Base-by-base conservation (phyloP, 352 stramenopile species). In the Phytophthora fragariaefolia region DNA sequence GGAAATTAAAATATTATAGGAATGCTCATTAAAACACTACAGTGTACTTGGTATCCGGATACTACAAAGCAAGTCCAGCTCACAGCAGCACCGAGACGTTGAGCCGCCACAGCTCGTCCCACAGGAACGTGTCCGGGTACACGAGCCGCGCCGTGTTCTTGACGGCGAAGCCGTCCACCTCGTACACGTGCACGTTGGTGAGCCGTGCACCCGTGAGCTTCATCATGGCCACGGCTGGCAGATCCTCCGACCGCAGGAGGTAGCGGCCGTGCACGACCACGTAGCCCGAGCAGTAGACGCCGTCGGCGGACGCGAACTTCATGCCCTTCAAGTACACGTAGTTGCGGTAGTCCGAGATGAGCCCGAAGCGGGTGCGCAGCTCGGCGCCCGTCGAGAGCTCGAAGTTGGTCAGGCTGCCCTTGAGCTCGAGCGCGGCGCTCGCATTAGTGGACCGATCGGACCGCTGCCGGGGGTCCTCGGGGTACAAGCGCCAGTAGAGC, bases 131-230 rank as follows among this genome's bases (percentile, higher is more conserved):
- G 4, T 74, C 58, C 12, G 59, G 54, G 13, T 66, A 66, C 40
- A 74, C 46, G 2, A 70, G 49, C 10, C 50, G 54, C 6, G 66
- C 59, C 2, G 56, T 74, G 36, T 66, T 32, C 59, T 74, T 58
- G 17, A 70, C 66, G 1, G 53, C 66, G 54, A 48, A 56, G 4
- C 55, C 69, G 12, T 64, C 49, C 54, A 73, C 65, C 18, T 77
- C 63, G 59, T 73, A 77, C 27, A 77, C 43, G 55, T 71, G 59
- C 22, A 74, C 46, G 20, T 65, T 68, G 36, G 47, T 47, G 12
- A 73, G 55, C 4, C 59, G 45, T 18, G 49, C 22, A 20, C 42
- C n/a, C 20, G 63, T 12, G 22, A 71, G 13, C 59, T 77, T 77
- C 18, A 77, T 80, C 46, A 71, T 34, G 8, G 54, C 30, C 8